phyloP scores from a whole-genome alignment of 352 stramenopile genomes.

The Phytophthora sansomeana region DNA sequence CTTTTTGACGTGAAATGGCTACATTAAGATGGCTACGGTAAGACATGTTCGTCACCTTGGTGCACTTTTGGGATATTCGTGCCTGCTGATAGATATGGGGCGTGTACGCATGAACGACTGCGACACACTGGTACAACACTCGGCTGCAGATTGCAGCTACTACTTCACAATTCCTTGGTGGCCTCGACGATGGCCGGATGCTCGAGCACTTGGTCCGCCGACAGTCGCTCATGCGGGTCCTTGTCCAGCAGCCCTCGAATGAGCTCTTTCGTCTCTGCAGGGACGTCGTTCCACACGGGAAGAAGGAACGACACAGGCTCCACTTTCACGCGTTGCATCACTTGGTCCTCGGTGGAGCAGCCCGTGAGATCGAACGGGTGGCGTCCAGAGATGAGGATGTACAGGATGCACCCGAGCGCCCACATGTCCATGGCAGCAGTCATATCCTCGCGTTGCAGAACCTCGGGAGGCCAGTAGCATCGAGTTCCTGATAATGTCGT shows the following conservation, averaged over 20 bases:
- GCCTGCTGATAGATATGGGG: constrained; percentile 32
- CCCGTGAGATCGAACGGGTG: constrained; percentile 90
- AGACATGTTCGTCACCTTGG: constrained; percentile 13
- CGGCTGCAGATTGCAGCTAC: constrained; percentile 6
- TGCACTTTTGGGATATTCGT: neutral
- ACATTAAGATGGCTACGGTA: constrained; percentile 23
- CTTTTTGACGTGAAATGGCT: no score
- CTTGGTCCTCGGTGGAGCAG: constrained; percentile 76
- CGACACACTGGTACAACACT: constrained; percentile 15
- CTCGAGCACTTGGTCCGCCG: constrained; percentile 58
- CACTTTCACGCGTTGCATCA: constrained; percentile 64
- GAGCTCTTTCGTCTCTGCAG: constrained; percentile 65
- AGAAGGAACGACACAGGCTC: constrained; percentile 68
- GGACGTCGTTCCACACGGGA: constrained; percentile 61
- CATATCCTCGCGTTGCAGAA: constrained; percentile 60
- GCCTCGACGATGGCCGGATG: constrained; percentile 44
- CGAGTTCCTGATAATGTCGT: constrained; percentile 75
- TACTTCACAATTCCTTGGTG: constrained; percentile 37
- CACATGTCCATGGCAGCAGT: constrained; percentile 89
- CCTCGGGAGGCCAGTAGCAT: constrained; percentile 88
- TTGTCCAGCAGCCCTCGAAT: constrained; percentile 79
- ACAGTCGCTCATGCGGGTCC: constrained; percentile 58
- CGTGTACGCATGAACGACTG: constrained; percentile 10
- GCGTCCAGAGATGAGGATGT: constrained; percentile 85
- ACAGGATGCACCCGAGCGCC: constrained; percentile 88